Conservation (phyloP, 495 filamentous ascomycete species). For the Choiromyces venosus region DNA sequence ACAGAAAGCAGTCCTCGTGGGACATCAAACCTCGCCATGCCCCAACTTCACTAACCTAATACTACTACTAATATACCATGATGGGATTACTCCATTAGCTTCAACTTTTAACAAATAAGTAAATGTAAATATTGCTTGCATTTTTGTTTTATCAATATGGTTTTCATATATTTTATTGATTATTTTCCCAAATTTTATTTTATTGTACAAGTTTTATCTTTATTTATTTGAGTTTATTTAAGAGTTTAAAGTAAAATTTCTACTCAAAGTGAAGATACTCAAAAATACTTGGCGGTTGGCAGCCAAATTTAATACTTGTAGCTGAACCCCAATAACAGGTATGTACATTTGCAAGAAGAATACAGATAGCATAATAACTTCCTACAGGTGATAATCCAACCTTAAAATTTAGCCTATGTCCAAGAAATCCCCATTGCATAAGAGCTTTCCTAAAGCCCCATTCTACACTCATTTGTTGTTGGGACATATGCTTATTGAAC, state of each 20-base stretch:
- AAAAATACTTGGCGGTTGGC: background rate
- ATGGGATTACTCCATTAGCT: too few species aligned
- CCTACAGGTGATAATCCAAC: background rate
- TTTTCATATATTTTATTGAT: background rate
- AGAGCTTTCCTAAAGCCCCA: background rate
- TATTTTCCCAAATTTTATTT: too few species aligned
- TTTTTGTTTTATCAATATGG: background rate
- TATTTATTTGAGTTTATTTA: background rate
- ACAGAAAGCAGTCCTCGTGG: too few species aligned
- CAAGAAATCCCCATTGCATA: background rate
- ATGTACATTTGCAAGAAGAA: conserved; percentile 1
- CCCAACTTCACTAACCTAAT: too few species aligned
- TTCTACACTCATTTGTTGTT: background rate
- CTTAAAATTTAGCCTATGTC: background rate
- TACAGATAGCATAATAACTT: background rate
- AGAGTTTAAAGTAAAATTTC: background rate
- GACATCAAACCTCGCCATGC: too few species aligned
- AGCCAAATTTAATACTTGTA: background rate
- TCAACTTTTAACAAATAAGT: background rate
- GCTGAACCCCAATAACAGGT: background rate
- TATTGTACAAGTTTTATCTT: background rate
- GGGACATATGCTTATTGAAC: background rate
- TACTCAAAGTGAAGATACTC: background rate
- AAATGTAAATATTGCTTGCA: background rate
- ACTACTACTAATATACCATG: too few species aligned